Conservation (phyloP, 768 basidiomycete species). For the Austroboletus eburneus region DNA sequence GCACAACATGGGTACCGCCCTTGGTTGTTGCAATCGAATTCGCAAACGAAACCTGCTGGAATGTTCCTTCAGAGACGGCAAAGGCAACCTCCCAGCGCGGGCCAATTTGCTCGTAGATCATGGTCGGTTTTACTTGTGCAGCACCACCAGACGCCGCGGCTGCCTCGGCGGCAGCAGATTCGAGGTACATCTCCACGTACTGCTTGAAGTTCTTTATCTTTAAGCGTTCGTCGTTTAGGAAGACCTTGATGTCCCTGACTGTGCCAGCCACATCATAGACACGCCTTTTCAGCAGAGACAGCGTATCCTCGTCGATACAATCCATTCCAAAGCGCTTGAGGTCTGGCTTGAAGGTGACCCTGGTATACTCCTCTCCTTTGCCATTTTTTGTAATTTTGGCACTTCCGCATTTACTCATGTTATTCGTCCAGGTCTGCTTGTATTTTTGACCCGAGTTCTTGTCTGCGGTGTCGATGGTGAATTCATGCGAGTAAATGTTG, state of each 20-base stretch:
- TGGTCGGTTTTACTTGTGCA: constrained; percentile 64
- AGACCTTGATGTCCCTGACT: constrained; percentile 88
- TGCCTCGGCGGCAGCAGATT: constrained; percentile 68
- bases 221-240: constrained; percentile 84
- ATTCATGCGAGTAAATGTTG: constrained; percentile 96
- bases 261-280: constrained; percentile 99
- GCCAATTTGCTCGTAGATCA: constrained; percentile 79
- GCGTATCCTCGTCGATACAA: constrained; percentile 84
- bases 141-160: constrained; percentile 74
- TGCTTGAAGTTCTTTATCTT: constrained; percentile 96
- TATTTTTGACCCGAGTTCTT: constrained; percentile 84
- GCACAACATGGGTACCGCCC: constrained; percentile 89
- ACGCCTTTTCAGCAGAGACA: constrained; percentile 84
- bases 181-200: constrained; percentile 92
- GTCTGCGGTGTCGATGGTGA: constrained; percentile 94
- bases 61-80: constrained; percentile 86
- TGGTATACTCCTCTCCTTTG: constrained; percentile 87
- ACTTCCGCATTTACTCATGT: constrained; percentile 85
- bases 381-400: constrained; percentile 92
- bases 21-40: constrained; percentile 97
- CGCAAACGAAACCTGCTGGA: constrained; percentile 95
- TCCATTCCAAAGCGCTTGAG: constrained; percentile 90
- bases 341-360: constrained; percentile 91
- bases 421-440: constrained; percentile 90
- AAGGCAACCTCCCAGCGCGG: constrained; percentile 95